These are phyloP conservation scores for Phytophthora megakarya DNA, from an alignment of 352 stramenopile genomes.

Conservation along the genomic window DNA sequence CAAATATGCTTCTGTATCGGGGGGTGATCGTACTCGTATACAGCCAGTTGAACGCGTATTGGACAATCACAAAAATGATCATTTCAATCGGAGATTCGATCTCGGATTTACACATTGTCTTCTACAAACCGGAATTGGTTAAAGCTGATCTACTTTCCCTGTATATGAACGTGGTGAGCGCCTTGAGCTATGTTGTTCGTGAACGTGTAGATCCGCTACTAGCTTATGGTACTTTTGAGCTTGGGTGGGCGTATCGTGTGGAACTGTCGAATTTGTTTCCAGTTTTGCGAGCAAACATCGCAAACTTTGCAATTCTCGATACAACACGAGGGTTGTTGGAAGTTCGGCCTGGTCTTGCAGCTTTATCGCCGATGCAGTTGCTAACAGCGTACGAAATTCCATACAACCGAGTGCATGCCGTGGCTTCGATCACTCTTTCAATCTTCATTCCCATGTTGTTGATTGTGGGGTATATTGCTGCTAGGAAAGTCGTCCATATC, in stretches of 20 bases:
- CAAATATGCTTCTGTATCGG: slow-evolving; percentile 36
- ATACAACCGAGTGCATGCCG: slow-evolving; percentile 13
- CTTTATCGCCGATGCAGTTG: slow-evolving; percentile 31
- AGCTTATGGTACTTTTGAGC: slow-evolving; percentile 31
- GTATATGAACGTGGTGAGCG: slow-evolving; percentile 32
- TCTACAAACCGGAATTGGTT: slow-evolving; percentile 36
- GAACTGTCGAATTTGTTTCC: slow-evolving; percentile 20
- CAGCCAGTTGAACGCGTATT: slow-evolving; percentile 44
- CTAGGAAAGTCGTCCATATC: slow-evolving; percentile 21
- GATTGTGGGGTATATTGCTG: slow-evolving; percentile 31
- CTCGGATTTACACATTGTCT: slow-evolving; percentile 23
- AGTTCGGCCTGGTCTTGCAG: slow-evolving; percentile 14
- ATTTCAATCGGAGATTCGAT: slow-evolving; percentile 30
- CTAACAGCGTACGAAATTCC: slow-evolving; percentile 28
- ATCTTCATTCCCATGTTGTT: slow-evolving; percentile 36
- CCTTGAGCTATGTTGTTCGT: slow-evolving; percentile 29
- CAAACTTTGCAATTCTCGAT: slow-evolving; percentile 21
- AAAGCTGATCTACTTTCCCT: slow-evolving; percentile 41
- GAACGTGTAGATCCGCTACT: slow-evolving; percentile 42
- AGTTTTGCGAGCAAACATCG: slow-evolving; percentile 15
- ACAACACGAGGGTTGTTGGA: slow-evolving; percentile 18
- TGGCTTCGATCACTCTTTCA: slow-evolving; percentile 23
- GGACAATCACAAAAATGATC: slow-evolving; percentile 38
- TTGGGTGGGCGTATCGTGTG: slow-evolving; percentile 28
- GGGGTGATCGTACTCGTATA: slow-evolving; percentile 39